Base-by-base conservation (phyloP, 257 asterid species). In the Rauvolfia tetraphylla region DNA sequence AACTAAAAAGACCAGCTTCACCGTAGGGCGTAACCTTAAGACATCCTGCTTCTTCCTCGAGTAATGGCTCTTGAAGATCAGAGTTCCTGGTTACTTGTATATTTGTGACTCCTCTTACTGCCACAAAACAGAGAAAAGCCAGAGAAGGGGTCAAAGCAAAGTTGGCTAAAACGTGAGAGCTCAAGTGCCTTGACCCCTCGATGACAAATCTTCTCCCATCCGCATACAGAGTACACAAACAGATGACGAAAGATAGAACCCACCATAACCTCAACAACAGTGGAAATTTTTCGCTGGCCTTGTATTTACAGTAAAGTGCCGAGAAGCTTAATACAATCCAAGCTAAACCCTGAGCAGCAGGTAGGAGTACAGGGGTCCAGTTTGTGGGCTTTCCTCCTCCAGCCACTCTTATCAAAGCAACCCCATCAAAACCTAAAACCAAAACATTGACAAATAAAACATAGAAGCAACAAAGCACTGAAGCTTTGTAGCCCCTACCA, bases 1-100 rank as follows among this genome's bases (percentile, higher is more conserved):
- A 86, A 82, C 99, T 93, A 69, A 93, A 83, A 78, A 95, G 14
- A 7, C 99, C 96, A 70, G 99, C 99, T 75, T 95, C 95, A 75
- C 84, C 81, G 62, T 90, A 95, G 33, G 98, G 97, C 54, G 96
- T 95, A 70, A 95, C 96, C 79, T 79, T 93, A 77, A 88, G 99
- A 87, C 96, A 89, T 48, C 96, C 98, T 7, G 96, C 88, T 86
- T 93, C 99, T 81, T 93, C 96, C 34, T 65, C 85, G 31, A 86
- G 80, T 76, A 87, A 77, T 70, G 90, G 88, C 80, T 84, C 86
- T 86, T 84, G 96, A 73, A 93, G 93, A 78, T 89, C 91, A n/a
- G 90, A 77, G 80, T 86, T 87, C 73, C 93, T 86, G 36, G 15
- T 62, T 63, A 89, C 88, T 80, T 81, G 85, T 42, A 95, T 89